Base-by-base conservation (phyloP, 179 eudicot species). In the Carnegiea gigantea region DNA sequence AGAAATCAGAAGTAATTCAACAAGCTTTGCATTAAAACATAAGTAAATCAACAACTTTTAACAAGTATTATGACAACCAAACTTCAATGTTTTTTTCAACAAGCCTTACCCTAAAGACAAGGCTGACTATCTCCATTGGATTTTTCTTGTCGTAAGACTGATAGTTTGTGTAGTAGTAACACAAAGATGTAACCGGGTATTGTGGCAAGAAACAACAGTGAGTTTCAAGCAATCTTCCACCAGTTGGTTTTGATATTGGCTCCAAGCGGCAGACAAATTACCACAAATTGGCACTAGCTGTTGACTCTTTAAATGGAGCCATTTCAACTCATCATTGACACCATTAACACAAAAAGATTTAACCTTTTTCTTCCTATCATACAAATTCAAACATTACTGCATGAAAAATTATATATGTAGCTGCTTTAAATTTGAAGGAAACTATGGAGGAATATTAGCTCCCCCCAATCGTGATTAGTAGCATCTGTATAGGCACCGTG, bases 401-500 rank as follows among this genome's bases (percentile, higher is more conserved):
- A n/a, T 10, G 15, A 15, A 2, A 54, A 70, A 72, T 10, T 0
- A 51, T 20, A 10, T 73, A 84, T 86, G 21, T 86, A 68, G 92
- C 90, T 86, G 79, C 83, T 77, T 71, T 30, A 54, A 88, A 88
- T 86, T 88, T 86, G 85, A 79, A 83, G 84, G 82, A 28, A 77
- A 70, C 75, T 44, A 82, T n/a, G 21, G n/a, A 65, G 59, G 13
- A 26, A 44, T 6, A 21, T 7, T 33, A 80, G 62, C 20, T n/a
- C 79, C 88, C 83, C 82, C 74, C 87, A 88, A 88, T 88, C 91
- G 91, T 88, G 92, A 77, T 73, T 40, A 82, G 87, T 38, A 90
- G 88, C 88, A 68, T 21, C 7, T 15, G 18, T 33, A 33, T 88
- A 81, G 92, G 92, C 92, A 88, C 89, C 90, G 86, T 88, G 92